Percentiles rank a stretch among this genome's conserved stretches.
Evolutionary conservation across 2,329 filamentous ascomycete species (phyloP).

Genomic region (Botryotinia narcissicola): DNA sequence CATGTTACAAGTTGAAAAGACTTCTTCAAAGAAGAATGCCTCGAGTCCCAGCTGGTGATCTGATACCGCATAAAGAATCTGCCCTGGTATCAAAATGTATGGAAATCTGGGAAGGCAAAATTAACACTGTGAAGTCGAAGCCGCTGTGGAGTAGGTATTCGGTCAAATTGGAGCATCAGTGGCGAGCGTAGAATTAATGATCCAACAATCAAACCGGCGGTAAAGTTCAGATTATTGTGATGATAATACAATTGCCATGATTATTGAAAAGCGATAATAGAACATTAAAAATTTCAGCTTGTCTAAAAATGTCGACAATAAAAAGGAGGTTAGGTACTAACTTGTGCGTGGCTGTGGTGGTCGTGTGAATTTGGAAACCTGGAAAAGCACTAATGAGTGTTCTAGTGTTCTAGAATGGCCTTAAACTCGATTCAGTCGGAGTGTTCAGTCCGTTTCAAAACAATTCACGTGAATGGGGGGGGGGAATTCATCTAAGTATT

Average conservation of each 20-base stretch:
- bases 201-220: background rate
- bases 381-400: conserved; percentile 1
- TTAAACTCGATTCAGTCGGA: background rate
- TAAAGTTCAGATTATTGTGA: background rate
- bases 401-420: conserved; percentile 5
- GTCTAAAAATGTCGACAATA: background rate
- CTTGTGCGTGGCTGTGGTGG: background rate
- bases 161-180: background rate
- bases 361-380: background rate
- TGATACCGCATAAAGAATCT: background rate
- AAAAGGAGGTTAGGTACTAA: background rate
- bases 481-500: background rate
- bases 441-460: background rate
- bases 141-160: background rate
- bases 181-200: background rate
- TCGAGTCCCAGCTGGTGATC: background rate
- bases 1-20: background rate
- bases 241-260: background rate
- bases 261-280: background rate
- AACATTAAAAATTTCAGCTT: background rate
- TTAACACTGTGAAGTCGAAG: background rate
- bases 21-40: background rate
- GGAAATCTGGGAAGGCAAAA: background rate
- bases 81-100: background rate
- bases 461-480: background rate